Conservation (phyloP, 345 rosid species). For the Arabidopsis arenosa region DNA sequence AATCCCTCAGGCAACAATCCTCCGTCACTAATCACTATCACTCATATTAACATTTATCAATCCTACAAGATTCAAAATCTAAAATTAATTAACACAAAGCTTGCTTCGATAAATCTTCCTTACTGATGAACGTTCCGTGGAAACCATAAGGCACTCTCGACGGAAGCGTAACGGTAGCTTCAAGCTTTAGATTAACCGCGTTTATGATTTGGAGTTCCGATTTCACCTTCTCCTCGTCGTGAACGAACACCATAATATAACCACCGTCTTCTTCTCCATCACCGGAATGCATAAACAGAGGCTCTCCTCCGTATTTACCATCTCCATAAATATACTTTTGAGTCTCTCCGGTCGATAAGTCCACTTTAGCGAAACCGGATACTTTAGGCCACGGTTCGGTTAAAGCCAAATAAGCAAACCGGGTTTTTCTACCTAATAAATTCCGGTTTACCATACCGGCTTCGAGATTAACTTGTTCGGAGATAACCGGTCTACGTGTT, state of each 20-base stretch:
- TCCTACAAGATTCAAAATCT: background rate
- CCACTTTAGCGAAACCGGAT: conserved; percentile 84
- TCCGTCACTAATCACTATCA: background rate
- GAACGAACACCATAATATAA: conserved; percentile 64
- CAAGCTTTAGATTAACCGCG: conserved; percentile 58
- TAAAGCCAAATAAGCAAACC: conserved; percentile 66
- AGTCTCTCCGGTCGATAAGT: conserved; percentile 60
- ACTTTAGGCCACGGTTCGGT: conserved; percentile 95
- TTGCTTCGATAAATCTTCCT: conserved; percentile 59
- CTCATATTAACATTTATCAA: background rate
- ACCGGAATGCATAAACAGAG: conserved; percentile 60
- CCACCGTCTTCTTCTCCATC: conserved; percentile 61
- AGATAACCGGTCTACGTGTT: conserved; percentile 58
- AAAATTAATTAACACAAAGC: conserved; percentile 36
- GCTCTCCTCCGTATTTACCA: conserved; percentile 73
- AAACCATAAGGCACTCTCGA: conserved; percentile 90
- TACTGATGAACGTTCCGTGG: conserved; percentile 72
- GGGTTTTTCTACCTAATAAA: conserved; percentile 69
- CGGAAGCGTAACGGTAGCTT: conserved; percentile 68
- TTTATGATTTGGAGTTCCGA: conserved; percentile 72
- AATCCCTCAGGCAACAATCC: conserved; percentile 36
- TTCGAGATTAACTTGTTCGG: conserved; percentile 68
- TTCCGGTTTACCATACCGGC: conserved; percentile 92
- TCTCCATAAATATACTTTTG: conserved; percentile 63
- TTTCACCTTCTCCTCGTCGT: conserved; percentile 70